Percentiles rank a stretch among this genome's conserved stretches.
Conservation (phyloP, 176 grass and related monocot species). For the Alopecurus myosuroides region DNA sequence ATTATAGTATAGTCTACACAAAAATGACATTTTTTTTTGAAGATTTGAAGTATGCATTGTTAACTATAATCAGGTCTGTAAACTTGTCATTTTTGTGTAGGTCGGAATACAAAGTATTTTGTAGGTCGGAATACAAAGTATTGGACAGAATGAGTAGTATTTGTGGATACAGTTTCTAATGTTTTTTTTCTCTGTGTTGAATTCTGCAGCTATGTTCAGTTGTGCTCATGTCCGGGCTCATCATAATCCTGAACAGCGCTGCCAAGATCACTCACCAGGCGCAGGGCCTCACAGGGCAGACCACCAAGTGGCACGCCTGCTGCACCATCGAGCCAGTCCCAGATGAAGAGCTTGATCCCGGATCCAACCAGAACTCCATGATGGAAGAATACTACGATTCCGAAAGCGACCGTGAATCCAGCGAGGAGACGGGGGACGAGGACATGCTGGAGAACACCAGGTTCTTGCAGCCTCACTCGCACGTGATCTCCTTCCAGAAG, state of each 20-base stretch:
- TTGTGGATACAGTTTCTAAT: neutral
- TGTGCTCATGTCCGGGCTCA: constrained; percentile 72
- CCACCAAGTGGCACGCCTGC: constrained; percentile 94
- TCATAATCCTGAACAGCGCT: constrained; percentile 79
- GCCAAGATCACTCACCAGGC: constrained; percentile 97
- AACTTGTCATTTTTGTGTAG: too few species aligned
- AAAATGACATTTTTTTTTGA: too few species aligned
- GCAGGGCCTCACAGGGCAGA: constrained; percentile 74
- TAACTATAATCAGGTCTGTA: too few species aligned
- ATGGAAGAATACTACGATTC: neutral
- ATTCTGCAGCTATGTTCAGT: constrained; percentile 67
- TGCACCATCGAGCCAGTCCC: constrained; percentile 56
- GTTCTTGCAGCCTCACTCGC: constrained; percentile 20
- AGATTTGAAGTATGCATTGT: too few species aligned
- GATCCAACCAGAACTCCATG: constrained; percentile 27
- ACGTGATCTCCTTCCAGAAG: constrained; percentile 85
- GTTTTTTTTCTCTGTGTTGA: neutral
- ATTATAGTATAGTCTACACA: too few species aligned
- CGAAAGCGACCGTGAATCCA: constrained; percentile 5
- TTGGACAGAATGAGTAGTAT: neutral
- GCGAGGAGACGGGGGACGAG: constrained; percentile 59
- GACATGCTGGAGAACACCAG: constrained; percentile 71
- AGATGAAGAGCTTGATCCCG: neutral
- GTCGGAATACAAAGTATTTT: too few species aligned
- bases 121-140: too few species aligned